Base-by-base conservation (phyloP, 352 stramenopile genomes). In the Pythium phragmitis region DNA sequence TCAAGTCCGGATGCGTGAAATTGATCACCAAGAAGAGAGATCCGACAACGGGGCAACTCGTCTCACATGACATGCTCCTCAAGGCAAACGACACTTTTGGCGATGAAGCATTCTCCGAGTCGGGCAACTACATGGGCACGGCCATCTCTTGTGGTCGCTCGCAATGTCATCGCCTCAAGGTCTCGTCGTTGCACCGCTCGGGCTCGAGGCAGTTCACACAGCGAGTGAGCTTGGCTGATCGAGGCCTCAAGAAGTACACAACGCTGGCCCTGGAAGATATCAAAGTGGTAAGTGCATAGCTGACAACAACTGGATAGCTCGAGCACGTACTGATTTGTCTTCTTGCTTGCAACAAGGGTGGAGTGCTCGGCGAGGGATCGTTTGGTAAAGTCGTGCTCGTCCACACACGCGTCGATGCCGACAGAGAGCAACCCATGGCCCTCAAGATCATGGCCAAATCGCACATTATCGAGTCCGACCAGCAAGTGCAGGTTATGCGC, bases 311-410 rank as follows among this genome's bases (percentile, higher is more conserved):
- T 39, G 34, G 34, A 9, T 39, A 6, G 11, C 34, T 9, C 3
- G 34, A 39, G 34, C 34, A 39, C 34, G 3, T 52, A n/a, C 3
- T 17, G 16, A 16, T 23, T 23, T 52, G 46, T 13, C 46, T 8
- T 28, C 19, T 52, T 8, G 17, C 19, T 26, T 28, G 11, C 9
- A 21, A 30, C 26, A 47, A 89, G 82, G 82, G 89, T 33, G 80
- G 87, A 23, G 94, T 98, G 6, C 74, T 99, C 3, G 96, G 96
- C 56, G 91, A 98, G 69, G 96, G 96, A 11, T 98, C 96, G 1
- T 99, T 98, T 73, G 96, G 96, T 34, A 96, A 97, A 63, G 96
- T 99, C 3, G 94, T 95, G 67, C 85, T 99, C 46, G 92, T 98
- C 0, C 85, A 85, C 56, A 76, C 82, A 9, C 72, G 76, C 16